These are phyloP conservation scores for Sphaerobolus stellatus DNA, from an alignment of 1,284 basidiomycete species.

Conservation along the genomic window DNA sequence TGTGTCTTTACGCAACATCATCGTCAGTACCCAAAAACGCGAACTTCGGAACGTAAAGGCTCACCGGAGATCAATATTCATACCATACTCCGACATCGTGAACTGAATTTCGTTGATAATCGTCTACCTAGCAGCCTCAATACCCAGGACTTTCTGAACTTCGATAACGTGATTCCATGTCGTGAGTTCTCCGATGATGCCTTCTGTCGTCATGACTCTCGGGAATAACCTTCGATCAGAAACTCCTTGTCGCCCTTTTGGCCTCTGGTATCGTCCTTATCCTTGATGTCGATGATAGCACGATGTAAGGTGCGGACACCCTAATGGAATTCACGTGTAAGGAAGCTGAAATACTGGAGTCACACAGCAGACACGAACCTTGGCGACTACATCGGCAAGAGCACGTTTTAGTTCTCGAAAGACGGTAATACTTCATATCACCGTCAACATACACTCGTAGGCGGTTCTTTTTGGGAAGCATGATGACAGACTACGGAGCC, in stretches of 20 bases:
- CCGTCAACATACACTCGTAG: conserved; percentile 87
- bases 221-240: conserved; percentile 94
- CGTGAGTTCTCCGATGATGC: conserved; percentile 89
- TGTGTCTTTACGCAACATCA: no score
- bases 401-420: conserved; percentile 83
- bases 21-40: no score
- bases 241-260: conserved; percentile 85
- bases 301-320: conserved; percentile 84
- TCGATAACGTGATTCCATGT: conserved; percentile 99
- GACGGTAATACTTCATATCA: conserved; percentile 83
- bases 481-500: conserved; percentile 59
- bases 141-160: conserved; percentile 90
- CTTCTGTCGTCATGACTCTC: conserved; percentile 97
- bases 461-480: conserved; percentile 74
- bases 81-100: conserved; percentile 96
- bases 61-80: conserved; percentile 99
- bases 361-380: conserved; percentile 47
- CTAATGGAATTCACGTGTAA: conserved; percentile 38
- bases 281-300: conserved; percentile 91
- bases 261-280: conserved; percentile 71
- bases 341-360: no score
- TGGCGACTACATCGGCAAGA: conserved; percentile 84
- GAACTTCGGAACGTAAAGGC: no score
- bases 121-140: conserved; percentile 92
- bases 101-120: conserved; percentile 98